These are phyloP conservation scores for Penicillium olsonii DNA, from an alignment of 2,329 filamentous ascomycete genomes.

Conservation along the genomic window DNA sequence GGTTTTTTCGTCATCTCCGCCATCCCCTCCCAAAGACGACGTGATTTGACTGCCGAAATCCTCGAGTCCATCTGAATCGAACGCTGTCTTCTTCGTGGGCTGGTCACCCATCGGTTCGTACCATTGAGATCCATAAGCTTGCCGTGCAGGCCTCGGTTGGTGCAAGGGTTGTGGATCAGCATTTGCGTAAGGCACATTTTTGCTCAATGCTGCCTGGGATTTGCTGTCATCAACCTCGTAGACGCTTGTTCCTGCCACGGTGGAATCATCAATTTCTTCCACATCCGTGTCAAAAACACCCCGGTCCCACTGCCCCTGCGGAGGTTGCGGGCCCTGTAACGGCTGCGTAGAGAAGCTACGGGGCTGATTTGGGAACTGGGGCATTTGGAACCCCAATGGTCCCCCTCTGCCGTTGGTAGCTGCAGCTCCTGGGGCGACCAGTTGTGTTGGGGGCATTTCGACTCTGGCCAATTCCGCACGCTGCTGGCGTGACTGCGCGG, in stretches of 20 bases:
- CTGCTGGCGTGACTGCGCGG: conserved; percentile 31
- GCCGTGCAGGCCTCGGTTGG: conserved; percentile 28
- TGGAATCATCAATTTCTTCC: conserved; percentile 47
- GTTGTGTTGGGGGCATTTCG: conserved; percentile 32
- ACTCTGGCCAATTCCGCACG: conserved; percentile 39
- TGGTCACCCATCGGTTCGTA: conserved; percentile 37
- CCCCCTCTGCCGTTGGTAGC: conserved; percentile 16
- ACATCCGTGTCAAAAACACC: conserved; percentile 48
- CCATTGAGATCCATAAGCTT: conserved; percentile 32
- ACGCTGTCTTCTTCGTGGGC: conserved; percentile 38
- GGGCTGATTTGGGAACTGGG: conserved; percentile 19
- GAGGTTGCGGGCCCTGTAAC: conserved; percentile 1
- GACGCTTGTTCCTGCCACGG: conserved; percentile 42
- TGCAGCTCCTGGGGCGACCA: conserved; percentile 22
- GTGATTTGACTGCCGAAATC: conserved; percentile 33
- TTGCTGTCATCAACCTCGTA: conserved; percentile 35
- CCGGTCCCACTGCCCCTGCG: conserved; percentile 27
- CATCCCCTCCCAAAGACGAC: conserved; percentile 28
- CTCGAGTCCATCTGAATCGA: conserved; percentile 37
- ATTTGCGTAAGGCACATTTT: conserved; percentile 21
- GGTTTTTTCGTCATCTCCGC: conserved; percentile 33
- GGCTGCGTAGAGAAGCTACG: conserved; percentile 3
- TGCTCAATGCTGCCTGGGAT: conserved; percentile 22
- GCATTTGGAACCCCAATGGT: conserved; percentile 18
- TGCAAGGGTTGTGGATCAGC: conserved; percentile 24